These are phyloP conservation scores for Chytriomyces hyalinus DNA, from an alignment of 192 early-diverging fungal genomes.

Conservation along the genomic window DNA sequence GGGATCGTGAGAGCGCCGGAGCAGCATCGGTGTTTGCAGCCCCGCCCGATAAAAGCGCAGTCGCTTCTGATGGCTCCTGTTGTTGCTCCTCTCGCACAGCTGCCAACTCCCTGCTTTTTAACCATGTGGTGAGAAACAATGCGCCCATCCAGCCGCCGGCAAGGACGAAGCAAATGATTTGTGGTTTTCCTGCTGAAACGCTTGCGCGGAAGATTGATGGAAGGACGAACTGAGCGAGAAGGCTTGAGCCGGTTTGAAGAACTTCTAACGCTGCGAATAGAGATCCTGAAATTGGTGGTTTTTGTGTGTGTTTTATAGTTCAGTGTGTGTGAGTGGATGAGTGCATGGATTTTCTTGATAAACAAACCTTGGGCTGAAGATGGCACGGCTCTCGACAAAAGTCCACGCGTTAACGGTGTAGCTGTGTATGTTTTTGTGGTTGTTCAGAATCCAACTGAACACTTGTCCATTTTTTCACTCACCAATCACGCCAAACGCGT, in stretches of 20 bases:
- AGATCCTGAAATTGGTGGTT: slow-evolving; percentile 22
- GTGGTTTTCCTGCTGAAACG: neutral
- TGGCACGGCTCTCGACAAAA: slow-evolving; percentile 43
- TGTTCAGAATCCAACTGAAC: slow-evolving; percentile 21
- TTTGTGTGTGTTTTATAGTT: too few species aligned
- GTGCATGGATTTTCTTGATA: too few species aligned
- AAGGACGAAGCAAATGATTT: slow-evolving; percentile 29
- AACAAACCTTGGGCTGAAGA: slow-evolving; percentile 29
- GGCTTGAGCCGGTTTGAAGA: slow-evolving; percentile 25
- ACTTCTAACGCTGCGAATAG: slow-evolving; percentile 32
- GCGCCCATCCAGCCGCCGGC: slow-evolving; percentile 8
- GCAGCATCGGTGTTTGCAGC: neutral
- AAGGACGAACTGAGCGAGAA: slow-evolving; percentile 8
- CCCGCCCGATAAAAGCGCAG: neutral
- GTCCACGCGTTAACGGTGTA: slow-evolving; percentile 40
- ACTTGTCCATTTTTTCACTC: neutral
- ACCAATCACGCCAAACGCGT: slow-evolving; percentile 19
- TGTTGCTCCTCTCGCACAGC: neutral
- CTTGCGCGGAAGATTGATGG: slow-evolving; percentile 21
- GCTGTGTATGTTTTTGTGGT: slow-evolving; percentile 37
- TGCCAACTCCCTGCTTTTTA: slow-evolving; percentile 23
- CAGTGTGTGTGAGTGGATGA: too few species aligned
- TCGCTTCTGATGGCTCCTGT: neutral
- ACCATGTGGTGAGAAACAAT: slow-evolving; percentile 3
- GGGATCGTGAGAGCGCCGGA: neutral